Evolutionary conservation across 192 early-diverging fungal genomes (phyloP).

Genomic region (Spizellomyces punctatus): DNA sequence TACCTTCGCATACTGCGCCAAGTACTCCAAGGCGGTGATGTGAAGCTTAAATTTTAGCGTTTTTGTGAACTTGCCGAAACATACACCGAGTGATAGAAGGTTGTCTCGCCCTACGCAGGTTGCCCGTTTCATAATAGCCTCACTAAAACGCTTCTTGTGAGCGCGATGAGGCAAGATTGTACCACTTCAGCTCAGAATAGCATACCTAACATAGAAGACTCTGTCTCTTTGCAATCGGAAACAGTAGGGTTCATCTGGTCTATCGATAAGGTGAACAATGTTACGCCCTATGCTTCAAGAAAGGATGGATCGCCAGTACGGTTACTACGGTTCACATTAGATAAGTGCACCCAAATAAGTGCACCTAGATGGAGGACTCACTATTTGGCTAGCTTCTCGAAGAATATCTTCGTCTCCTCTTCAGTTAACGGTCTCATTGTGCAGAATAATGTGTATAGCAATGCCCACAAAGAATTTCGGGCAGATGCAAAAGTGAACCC

Average conservation of each 20-base stretch:
- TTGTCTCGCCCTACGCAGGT: constrained; percentile 81
- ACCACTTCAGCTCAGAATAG: not conserved
- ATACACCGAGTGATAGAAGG: constrained; percentile 88
- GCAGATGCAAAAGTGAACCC: not conserved
- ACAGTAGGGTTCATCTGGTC: constrained; percentile 95
- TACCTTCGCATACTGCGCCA: constrained; percentile 94
- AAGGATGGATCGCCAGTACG: not conserved
- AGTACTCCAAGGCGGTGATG: constrained; percentile 88
- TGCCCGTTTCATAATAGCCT: constrained; percentile 88
- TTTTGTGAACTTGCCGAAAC: constrained; percentile 99
- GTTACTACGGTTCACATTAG: too few species aligned
- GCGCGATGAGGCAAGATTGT: not conserved
- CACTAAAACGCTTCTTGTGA: constrained; percentile 49
- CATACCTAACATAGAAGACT: constrained; percentile 94
- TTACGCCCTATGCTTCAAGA: constrained; percentile 84
- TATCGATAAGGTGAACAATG: constrained; percentile 91
- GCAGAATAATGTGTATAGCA: not conserved
- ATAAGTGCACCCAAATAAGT: too few species aligned
- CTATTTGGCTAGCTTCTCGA: constrained; percentile 98
- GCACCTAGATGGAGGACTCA: constrained; percentile 35
- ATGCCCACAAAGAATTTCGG: not conserved
- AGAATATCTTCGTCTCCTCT: constrained; percentile 96
- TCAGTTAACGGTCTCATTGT: constrained; percentile 95
- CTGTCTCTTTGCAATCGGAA: constrained; percentile 93
- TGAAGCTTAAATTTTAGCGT: constrained; percentile 95